phyloP scores from a whole-genome alignment of 2,329 filamentous ascomycete genomes.

The Trichoderma cornu-damae region DNA sequence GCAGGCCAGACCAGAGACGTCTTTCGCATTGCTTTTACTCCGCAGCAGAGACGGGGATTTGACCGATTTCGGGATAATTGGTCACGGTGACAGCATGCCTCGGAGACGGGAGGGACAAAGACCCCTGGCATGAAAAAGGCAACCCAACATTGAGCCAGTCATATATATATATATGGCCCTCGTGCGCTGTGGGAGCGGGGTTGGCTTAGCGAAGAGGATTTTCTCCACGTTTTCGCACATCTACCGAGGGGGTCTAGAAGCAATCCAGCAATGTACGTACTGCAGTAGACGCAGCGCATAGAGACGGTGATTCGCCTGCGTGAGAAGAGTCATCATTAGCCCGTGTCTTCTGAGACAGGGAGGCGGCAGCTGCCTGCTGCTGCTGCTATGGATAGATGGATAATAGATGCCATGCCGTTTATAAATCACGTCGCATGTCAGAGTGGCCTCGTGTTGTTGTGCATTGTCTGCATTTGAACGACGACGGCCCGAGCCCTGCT shows the following conservation, averaged over 20 bases:
- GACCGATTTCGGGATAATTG: slow-evolving; percentile 12
- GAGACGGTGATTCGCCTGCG: background rate
- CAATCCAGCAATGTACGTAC: background rate
- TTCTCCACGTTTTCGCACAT: slow-evolving; percentile 12
- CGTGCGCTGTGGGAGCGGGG: background rate
- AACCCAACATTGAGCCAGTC: slow-evolving; percentile 1
- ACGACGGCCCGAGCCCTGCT: slow-evolving; percentile 1
- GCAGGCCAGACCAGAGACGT: background rate
- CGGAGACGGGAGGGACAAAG: background rate
- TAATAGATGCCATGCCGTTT: background rate
- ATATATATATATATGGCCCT: background rate
- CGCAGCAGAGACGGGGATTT: slow-evolving; percentile 11
- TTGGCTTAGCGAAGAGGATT: background rate
- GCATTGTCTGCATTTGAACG: background rate
- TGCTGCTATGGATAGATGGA: background rate
- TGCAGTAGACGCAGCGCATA: background rate
- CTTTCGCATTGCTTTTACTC: background rate
- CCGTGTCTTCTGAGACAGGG: background rate
- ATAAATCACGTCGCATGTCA: background rate
- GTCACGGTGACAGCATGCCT: background rate
- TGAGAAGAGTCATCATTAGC: background rate
- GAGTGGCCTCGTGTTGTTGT: background rate
- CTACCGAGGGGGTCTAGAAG: slow-evolving; percentile 8
- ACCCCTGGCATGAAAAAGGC: background rate
- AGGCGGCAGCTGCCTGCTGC: background rate